Base-by-base conservation (phyloP, 1,139 yeast species). In the Hansenula lynferdii region DNA sequence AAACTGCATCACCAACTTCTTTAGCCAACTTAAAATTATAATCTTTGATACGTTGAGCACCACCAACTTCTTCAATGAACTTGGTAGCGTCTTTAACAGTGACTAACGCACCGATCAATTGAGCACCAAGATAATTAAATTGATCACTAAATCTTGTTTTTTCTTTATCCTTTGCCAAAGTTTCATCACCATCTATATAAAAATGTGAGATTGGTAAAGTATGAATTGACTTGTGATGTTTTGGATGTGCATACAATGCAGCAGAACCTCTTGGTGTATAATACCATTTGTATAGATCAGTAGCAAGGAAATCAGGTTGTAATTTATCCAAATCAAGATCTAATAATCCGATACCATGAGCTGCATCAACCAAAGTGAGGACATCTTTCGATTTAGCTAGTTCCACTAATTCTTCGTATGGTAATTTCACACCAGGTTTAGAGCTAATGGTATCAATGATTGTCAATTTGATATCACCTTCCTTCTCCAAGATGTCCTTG, bases 231-330 rank as follows among this genome's bases (percentile, higher is more conserved):
- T 57, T 53, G 42, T 79, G 86, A 51, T 71, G 74, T 40, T 66
- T 61, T 5, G 69, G 66, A 44, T 72, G 70, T 8, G 77, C 84
- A 50, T 82, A 82, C 36, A 84, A 56, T 17, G 79, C 63, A 0
- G 85, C 82, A 47, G 74, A 69, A 1, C 80, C 76, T 36, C 77
- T 64, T 3, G 89, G 85, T 18, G 70, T 69, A 46, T 56, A 77
- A 34, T 69, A 63, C 90, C 90, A 83, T 54, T 84, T 84, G 65
- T 84, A 90, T 25, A 81, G 61, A 51, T 82, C 83, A 29, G 83
- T 62, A 14, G 74, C 69, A 50, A 69, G 74, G 53, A 79, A 82
- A 51, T 81, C 89, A 0, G 90, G 86, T 37, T 67, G 54, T 17
- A 75, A 59, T 2, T 55, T 51, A 35, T 51, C 50, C 37, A 81